These are phyloP conservation scores for Coleophoma crateriformis DNA, from an alignment of 2,329 filamentous ascomycete genomes.

Conservation along the genomic window DNA sequence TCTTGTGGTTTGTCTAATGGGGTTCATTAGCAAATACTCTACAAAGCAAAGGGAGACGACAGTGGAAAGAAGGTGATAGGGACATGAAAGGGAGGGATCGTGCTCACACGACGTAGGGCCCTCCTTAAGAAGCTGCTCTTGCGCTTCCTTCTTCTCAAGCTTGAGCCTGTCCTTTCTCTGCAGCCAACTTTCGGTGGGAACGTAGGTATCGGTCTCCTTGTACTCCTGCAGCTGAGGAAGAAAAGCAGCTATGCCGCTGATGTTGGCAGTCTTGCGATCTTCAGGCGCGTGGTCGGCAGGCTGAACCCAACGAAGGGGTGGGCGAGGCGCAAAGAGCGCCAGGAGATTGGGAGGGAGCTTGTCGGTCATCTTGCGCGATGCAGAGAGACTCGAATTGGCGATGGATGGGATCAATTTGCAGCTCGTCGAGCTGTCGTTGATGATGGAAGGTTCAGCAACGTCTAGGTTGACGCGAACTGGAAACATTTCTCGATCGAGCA, in stretches of 20 bases:
- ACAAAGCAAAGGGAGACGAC: conserved; percentile 9
- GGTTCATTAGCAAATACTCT: conserved; percentile 13
- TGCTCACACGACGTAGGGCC: conserved; percentile 24
- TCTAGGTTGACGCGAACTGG: conserved; percentile 5
- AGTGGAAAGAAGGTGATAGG: conserved; percentile 18
- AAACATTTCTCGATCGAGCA: not conserved
- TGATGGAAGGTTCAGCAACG: conserved; percentile 1
- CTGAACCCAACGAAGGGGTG: conserved; percentile 83
- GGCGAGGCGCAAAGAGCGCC: conserved; percentile 90
- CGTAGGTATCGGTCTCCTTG: conserved; percentile 70
- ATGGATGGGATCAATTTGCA: not conserved
- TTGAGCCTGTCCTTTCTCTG: conserved; percentile 80
- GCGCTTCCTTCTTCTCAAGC: conserved; percentile 67
- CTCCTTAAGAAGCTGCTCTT: conserved; percentile 43
- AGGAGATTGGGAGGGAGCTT: conserved; percentile 90
- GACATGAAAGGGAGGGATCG: conserved; percentile 15
- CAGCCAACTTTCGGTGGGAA: conserved; percentile 88
- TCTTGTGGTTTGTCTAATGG: conserved; percentile 69
- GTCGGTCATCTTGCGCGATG: conserved; percentile 70
- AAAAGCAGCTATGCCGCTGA: conserved; percentile 70
- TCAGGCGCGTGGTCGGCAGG: conserved; percentile 79
- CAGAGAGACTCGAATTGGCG: not conserved
- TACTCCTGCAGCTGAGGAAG: conserved; percentile 71
- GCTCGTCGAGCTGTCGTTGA: conserved; percentile 10
- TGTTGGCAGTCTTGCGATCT: conserved; percentile 67